Evolutionary conservation across 2,329 filamentous ascomycete genomes (phyloP).

Genomic region (Fonsecaea monophora): DNA sequence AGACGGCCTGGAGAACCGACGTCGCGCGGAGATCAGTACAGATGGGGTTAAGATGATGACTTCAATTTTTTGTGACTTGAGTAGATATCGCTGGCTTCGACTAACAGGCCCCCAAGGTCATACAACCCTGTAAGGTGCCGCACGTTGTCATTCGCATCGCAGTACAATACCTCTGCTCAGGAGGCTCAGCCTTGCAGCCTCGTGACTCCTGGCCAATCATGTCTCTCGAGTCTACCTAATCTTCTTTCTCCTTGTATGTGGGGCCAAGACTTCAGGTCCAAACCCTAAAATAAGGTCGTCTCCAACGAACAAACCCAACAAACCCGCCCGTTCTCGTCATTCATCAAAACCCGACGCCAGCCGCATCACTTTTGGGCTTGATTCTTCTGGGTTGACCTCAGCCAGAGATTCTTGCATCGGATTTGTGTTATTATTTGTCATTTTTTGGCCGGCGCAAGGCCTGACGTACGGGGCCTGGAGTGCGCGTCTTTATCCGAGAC

Average conservation of each 20-base stretch:
- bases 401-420: not conserved
- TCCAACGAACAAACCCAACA: not conserved
- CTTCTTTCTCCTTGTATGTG: too few species aligned
- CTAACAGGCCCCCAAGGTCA: slow-evolving; percentile 10
- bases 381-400: not conserved
- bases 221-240: too few species aligned
- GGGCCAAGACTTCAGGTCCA: too few species aligned
- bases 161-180: too few species aligned
- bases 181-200: too few species aligned
- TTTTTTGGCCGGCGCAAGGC: not conserved
- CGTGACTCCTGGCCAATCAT: too few species aligned
- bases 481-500: not conserved
- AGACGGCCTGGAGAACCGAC: too few species aligned
- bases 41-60: too few species aligned
- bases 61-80: too few species aligned
- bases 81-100: slow-evolving; percentile 1
- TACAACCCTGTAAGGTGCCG: slow-evolving; percentile 14
- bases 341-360: not conserved
- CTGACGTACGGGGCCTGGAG: not conserved
- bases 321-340: not conserved
- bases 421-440: not conserved
- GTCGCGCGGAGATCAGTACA: too few species aligned
- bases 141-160: slow-evolving; percentile 24
- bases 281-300: too few species aligned
- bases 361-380: not conserved